Base-by-base conservation (phyloP, 306 rosid genomes). In the Cicer pinnatifidum region DNA sequence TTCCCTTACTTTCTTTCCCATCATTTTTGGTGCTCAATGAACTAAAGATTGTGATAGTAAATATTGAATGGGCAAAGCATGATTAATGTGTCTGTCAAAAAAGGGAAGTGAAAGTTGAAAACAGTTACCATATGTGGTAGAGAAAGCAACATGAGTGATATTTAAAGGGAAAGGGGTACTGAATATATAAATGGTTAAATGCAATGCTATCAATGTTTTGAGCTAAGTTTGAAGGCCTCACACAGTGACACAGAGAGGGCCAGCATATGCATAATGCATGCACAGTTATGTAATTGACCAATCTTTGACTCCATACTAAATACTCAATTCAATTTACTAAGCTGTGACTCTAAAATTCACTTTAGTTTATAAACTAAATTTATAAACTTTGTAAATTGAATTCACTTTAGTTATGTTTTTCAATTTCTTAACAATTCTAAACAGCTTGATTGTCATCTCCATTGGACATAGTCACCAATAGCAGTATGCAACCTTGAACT, bases 401-500 rank as follows among this genome's bases (percentile, higher is more conserved):
- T 17, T 17, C 17, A 17, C 17, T 17, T 17, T 17, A 17, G 17
- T 17, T 17, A 17, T 17, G 17, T 17, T 17, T 17, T 17, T 17
- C 17, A 17, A 17, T 17, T 17, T 17, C 17, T 17, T 17, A 17
- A 17, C 17, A 17, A 17, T 17, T 16, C 17, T 16, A 16, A 16
- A 16, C 86, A 71, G 97, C 93, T 84, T 87, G 89, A 78, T 68
- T 78, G 67, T 90, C 97, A 72, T 92, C 93, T 57, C 94, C 81
- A 66, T 82, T 90, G 52, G 89, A 84, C 92, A 90, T 90, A 60
- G 97, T 90, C 85, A 87, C 96, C 82, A 90, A 81, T 23, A 90
- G 78, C 46, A 92, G 90, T 79, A 92, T 87, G 86, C 92, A 88
- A 80, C 97, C 97, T 85, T 88, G 96, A 73, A 76, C 97, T 69